Base-by-base conservation (phyloP, 2,329 filamentous ascomycete species). In the Colletotrichum lentis region DNA sequence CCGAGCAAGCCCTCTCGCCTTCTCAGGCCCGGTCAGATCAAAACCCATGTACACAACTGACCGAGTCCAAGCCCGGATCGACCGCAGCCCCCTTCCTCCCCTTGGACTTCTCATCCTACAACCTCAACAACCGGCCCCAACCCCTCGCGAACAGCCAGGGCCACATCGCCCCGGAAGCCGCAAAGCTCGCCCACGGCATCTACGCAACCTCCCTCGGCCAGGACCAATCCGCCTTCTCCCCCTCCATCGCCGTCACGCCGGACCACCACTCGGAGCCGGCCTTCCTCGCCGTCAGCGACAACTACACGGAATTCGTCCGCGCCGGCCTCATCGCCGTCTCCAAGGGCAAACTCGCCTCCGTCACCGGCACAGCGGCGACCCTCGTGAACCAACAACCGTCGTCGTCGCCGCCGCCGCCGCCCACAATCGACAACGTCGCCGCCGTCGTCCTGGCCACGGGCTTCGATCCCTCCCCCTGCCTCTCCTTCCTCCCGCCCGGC, bases 391-490 rank as follows among this genome's bases (percentile, higher is more conserved):
- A 74, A 35, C 31, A 2, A 24, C 31, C 31, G 8, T 10, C 31
- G 27, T 31, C 31, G 31, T 35, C 27, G 6, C 8, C 27, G 27
- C 8, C 31, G 31, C 67, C 67, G 0, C 69, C 73, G 12, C 71
- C 77, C 3, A 10, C 41, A 10, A 76, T 93, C 3, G 74, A 84
- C 0, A 80, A 90, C 57, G 78, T 94, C 37, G 86, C 85, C 0
- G 90, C 89, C 0, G 83, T 96, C 12, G 82, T 96, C 1, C 83
- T 93, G 20, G 92, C 92, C 0, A 95, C 91, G 0, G 93, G 93
- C 1, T 96, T 92, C 74, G 86, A 89, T 5, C 84, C 91, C 0
- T 83, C 86, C 1, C 79, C 84, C 0, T 89, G 89, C 0, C 77
- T 96, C 11, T 84, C 85, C 5, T 93, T 90, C 71, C 82, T 96